Evolutionary conservation across 139 green algal genomes (phyloP).

Genomic region (Medakamo hakoo): DNA sequence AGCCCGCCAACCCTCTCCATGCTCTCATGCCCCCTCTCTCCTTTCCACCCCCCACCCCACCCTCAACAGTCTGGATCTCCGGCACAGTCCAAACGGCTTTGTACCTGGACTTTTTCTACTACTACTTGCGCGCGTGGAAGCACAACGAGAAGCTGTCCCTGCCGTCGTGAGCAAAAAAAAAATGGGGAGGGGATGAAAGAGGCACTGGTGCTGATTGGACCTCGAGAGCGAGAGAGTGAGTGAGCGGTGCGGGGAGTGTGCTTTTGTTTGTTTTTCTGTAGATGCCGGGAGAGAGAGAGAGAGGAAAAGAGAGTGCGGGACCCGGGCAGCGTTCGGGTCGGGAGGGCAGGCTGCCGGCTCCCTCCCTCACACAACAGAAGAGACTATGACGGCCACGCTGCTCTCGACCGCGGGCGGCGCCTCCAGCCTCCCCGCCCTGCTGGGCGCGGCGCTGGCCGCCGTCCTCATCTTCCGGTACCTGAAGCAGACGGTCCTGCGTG

Average conservation of each 20-base stretch:
- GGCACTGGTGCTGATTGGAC: neutral
- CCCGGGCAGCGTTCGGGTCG: too few species aligned
- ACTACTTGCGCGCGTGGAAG: slow-evolving; percentile 68
- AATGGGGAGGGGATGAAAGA: neutral
- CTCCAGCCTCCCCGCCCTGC: too few species aligned
- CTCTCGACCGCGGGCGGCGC: too few species aligned
- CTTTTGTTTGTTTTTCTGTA: neutral
- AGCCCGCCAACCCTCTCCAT: too few species aligned
- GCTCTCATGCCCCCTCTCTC: too few species aligned
- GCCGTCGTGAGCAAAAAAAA: slow-evolving; percentile 30
- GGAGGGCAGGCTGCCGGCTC: too few species aligned
- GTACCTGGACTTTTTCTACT: slow-evolving; percentile 99
- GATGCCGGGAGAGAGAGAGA: too few species aligned
- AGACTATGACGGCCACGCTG: too few species aligned
- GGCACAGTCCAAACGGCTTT: slow-evolving; percentile 82
- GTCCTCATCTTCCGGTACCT: neutral
- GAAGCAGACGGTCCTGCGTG: neutral
- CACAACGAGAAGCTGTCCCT: slow-evolving; percentile 76
- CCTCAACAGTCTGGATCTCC: slow-evolving; percentile 44
- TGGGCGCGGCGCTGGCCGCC: neutral
- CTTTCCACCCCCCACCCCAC: too few species aligned
- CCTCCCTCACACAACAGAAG: too few species aligned
- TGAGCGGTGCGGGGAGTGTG: too few species aligned
- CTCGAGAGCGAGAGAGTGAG: neutral
- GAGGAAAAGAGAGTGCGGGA: too few species aligned